These are phyloP conservation scores for Poterioochromonas sp. DNA, from an alignment of 352 stramenopile species.

Conservation along the genomic window DNA sequence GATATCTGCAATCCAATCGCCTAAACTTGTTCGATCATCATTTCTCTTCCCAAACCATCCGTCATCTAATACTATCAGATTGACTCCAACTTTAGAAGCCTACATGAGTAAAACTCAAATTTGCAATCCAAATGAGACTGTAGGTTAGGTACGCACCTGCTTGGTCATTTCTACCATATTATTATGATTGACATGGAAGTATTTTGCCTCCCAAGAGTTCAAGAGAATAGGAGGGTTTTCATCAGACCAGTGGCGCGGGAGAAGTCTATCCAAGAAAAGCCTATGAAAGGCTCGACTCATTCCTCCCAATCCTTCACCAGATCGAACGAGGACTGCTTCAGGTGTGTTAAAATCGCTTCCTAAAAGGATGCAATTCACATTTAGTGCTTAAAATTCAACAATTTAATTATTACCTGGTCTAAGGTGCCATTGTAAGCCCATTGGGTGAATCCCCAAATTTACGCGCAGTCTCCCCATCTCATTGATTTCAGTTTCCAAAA, in stretches of 20 bases:
- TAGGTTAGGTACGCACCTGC: neutral
- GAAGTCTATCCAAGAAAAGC: neutral
- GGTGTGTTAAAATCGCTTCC: constrained; percentile 11
- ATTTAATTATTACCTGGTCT: neutral
- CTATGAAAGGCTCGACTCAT: neutral
- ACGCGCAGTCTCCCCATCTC: constrained; percentile 13
- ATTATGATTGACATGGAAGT: constrained; percentile 18
- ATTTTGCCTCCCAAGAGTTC: constrained; percentile 13
- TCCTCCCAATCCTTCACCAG: neutral
- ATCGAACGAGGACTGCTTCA: neutral
- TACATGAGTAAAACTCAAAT: neutral
- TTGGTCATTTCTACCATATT: neutral
- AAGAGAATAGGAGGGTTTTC: constrained; percentile 2
- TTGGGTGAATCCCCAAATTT: constrained; percentile 12
- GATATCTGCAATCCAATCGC: constrained; percentile 10
- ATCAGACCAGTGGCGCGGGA: neutral
- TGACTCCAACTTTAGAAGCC: neutral
- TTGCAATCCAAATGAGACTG: neutral
- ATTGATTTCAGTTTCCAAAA: neutral
- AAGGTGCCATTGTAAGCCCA: constrained; percentile 1
- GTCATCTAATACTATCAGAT: constrained; percentile 13
- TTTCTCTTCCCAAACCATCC: neutral
- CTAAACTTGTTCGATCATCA: neutral
- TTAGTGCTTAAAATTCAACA: too few species aligned
- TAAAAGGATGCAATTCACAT: too few species aligned